phyloP scores from a whole-genome alignment of 129 eudicot genomes.

The Solidago caesia region DNA sequence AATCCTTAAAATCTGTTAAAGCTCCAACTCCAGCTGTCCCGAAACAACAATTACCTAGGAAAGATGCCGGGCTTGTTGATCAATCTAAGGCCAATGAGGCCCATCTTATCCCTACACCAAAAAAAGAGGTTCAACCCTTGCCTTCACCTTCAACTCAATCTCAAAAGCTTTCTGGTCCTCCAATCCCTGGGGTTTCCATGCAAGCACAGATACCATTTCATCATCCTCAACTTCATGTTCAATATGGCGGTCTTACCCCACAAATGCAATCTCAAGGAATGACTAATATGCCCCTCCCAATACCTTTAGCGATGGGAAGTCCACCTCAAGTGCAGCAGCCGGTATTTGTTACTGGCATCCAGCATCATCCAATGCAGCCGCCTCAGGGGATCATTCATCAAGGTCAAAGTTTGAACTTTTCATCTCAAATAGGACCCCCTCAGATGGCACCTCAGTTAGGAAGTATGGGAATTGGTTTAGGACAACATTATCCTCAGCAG shows the following conservation, averaged over 20 bases:
- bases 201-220: slow-evolving; percentile 47
- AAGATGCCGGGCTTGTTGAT: slow-evolving; percentile 38
- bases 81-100: slow-evolving; percentile 45
- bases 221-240: slow-evolving; percentile 59
- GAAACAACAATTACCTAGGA: slow-evolving; percentile 57
- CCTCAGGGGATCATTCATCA: slow-evolving; percentile 76
- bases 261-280: slow-evolving; percentile 70
- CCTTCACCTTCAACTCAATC: slow-evolving; percentile 40
- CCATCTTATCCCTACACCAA: slow-evolving; percentile 41
- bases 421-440: slow-evolving; percentile 24
- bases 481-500: slow-evolving; percentile 72
- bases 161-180: slow-evolving; percentile 64
- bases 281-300: slow-evolving; percentile 55
- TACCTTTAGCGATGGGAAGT: slow-evolving; percentile 56
- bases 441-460: slow-evolving; percentile 65
- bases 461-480: slow-evolving; percentile 46
- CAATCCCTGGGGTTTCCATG: slow-evolving; percentile 51
- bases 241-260: slow-evolving; percentile 68
- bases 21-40: slow-evolving; percentile 48
- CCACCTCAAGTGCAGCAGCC: slow-evolving; percentile 53
- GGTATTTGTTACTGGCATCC: slow-evolving; percentile 58
- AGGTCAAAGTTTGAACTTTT: slow-evolving; percentile 49
- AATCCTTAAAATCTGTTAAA: slow-evolving; percentile 44
- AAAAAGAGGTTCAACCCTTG: slow-evolving; percentile 46
- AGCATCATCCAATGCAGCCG: slow-evolving; percentile 38